phyloP scores from a whole-genome alignment of 768 basidiomycete genomes.

The Russula olivacea region DNA sequence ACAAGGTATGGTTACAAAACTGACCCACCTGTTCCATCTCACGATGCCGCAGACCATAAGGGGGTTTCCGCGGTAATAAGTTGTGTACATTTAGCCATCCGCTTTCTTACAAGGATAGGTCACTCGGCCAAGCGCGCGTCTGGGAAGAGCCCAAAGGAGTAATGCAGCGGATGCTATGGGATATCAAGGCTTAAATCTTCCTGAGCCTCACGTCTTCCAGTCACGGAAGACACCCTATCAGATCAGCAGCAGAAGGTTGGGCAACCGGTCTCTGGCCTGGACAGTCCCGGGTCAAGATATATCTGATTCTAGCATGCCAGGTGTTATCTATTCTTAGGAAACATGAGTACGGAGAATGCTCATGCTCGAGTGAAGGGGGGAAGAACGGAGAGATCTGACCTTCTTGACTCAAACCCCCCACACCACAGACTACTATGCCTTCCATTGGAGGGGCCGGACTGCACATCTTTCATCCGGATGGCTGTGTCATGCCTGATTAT shows the following conservation, averaged over 20 bases:
- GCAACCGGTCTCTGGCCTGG: constrained; percentile 15
- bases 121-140: constrained; percentile 2
- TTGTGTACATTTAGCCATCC: constrained; percentile 1
- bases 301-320: background rate
- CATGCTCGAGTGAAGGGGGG: background rate
- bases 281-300: background rate
- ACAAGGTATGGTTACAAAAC: background rate
- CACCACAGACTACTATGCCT: background rate
- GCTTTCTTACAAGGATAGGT: background rate
- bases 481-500: background rate
- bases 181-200: constrained; percentile 14
- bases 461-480: background rate
- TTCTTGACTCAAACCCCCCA: background rate
- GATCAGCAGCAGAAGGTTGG: constrained; percentile 20
- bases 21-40: background rate
- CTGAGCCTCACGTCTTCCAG: constrained; percentile 1
- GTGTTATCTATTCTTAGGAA: background rate
- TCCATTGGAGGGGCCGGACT: background rate
- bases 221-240: constrained; percentile 13
- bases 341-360: background rate
- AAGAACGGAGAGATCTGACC: constrained; percentile 1
- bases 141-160: constrained; percentile 8
- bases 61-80: constrained; percentile 1
- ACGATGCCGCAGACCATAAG: background rate
- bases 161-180: constrained; percentile 9